Evolutionary conservation across 2,329 filamentous ascomycete genomes (phyloP).

Genomic region (Dothistroma septosporum): DNA sequence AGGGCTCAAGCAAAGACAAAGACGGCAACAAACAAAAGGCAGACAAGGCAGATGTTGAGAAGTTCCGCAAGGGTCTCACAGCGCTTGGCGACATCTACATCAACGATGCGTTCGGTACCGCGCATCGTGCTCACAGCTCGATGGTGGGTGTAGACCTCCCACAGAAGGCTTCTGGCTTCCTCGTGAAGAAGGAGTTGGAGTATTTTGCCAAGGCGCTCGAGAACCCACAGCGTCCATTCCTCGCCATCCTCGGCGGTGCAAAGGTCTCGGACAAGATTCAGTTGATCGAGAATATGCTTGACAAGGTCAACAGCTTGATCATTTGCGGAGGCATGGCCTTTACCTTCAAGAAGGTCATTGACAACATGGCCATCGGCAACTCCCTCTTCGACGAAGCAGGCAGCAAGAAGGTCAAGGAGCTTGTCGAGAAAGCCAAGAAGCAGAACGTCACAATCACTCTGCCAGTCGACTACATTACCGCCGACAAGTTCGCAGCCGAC

Average conservation of each 20-base stretch:
- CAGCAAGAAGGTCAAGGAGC: slow-evolving; percentile 79
- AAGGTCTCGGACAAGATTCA: slow-evolving; percentile 99
- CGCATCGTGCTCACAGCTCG: slow-evolving; percentile 96
- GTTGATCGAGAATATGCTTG: slow-evolving; percentile 96
- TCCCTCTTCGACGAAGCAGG: slow-evolving; percentile 92
- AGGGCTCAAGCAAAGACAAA: slow-evolving; percentile 89
- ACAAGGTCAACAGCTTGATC: slow-evolving; percentile 95
- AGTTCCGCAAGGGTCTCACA: slow-evolving; percentile 93
- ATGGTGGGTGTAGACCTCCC: slow-evolving; percentile 97
- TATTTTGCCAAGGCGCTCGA: slow-evolving; percentile 98
- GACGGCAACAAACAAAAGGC: slow-evolving; percentile 98
- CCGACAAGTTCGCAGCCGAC: slow-evolving; percentile 87
- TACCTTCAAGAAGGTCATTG: slow-evolving; percentile 99
- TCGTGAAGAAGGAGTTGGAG: slow-evolving; percentile 99
- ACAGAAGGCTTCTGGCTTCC: slow-evolving; percentile 95
- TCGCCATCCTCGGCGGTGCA: slow-evolving; percentile 94
- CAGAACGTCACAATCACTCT: slow-evolving; percentile 94
- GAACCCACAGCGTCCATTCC: slow-evolving; percentile 88
- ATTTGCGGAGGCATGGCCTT: slow-evolving; percentile 98
- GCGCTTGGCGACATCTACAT: slow-evolving; percentile 92
- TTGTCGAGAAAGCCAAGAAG: slow-evolving; percentile 94
- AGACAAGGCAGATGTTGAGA: slow-evolving; percentile 83
- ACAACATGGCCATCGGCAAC: slow-evolving; percentile 83
- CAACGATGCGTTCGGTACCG: slow-evolving; percentile 98
- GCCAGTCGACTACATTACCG: slow-evolving; percentile 91